A percentile compares a stretch with the other conserved stretches of the same genome.
These are phyloP conservation scores for Azolla pinnata DNA, from an alignment of 75 land plant genomes.

Conservation along the genomic window DNA sequence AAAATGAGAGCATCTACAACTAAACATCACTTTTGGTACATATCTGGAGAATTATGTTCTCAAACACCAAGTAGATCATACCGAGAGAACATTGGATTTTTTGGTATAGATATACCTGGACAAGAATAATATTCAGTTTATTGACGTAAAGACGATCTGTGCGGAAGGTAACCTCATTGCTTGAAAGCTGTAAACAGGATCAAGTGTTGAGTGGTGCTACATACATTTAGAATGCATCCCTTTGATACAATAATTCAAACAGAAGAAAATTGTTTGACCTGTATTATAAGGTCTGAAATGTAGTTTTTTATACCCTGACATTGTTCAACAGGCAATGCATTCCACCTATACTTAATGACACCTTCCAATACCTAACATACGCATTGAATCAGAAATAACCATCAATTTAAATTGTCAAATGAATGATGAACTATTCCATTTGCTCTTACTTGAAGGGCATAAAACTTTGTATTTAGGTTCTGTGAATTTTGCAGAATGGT, in stretches of 20 bases:
- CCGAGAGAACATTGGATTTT: too few species aligned
- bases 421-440: too few species aligned
- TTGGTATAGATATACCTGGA: too few species aligned
- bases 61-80: too few species aligned
- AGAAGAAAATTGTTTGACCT: conserved; percentile 38
- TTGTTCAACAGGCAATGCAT: conserved; percentile 89
- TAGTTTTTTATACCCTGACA: conserved; percentile 97
- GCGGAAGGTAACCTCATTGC: conserved; percentile 78
- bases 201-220: too few species aligned
- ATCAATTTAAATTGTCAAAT: too few species aligned
- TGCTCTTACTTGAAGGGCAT: conserved; percentile 95
- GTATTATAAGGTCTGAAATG: conserved; percentile 91
- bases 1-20: too few species aligned
- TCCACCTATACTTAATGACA: conserved; percentile 97
- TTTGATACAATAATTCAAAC: too few species aligned
- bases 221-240: too few species aligned
- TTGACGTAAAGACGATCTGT: conserved; percentile 80
- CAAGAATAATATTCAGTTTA: conserved; percentile 88
- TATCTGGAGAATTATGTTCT: too few species aligned
- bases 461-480: conserved; percentile 85
- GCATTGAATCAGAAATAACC: not conserved
- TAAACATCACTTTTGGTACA: too few species aligned
- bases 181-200: conserved; percentile 83
- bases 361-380: conserved; percentile 73
- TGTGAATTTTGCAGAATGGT: conserved; percentile 77